Percentiles rank a stretch among this genome's conserved stretches.
Evolutionary conservation across 2,329 filamentous ascomycete species (phyloP).

Genomic region (Aureobasidium lini): DNA sequence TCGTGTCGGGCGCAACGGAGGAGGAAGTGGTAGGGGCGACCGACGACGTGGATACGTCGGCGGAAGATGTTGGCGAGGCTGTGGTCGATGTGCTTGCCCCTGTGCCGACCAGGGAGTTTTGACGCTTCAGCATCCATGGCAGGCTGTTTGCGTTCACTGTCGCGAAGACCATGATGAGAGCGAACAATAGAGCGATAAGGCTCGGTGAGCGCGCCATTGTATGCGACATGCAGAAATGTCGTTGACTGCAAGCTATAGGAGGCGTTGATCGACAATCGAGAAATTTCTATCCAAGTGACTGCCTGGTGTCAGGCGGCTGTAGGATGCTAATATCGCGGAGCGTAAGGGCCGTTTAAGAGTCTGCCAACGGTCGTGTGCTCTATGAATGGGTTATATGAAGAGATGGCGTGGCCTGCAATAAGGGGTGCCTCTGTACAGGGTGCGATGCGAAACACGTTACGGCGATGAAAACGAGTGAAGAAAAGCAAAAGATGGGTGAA

Average conservation of each 20-base stretch:
- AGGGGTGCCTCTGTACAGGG: conserved; percentile 1
- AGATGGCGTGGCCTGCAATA: not conserved
- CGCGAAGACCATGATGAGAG: conserved; percentile 25
- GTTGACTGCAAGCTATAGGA: conserved; percentile 3
- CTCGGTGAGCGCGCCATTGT: conserved; percentile 9
- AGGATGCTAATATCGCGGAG: conserved; percentile 1
- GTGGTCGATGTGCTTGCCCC: conserved; percentile 16
- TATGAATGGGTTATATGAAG: not conserved
- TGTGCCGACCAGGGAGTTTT: conserved; percentile 27
- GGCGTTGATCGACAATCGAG: not conserved
- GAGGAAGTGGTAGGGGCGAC: not conserved
- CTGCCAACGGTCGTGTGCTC: conserved; percentile 5
- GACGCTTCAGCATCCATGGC: conserved; percentile 26
- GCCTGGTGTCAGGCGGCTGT: not conserved
- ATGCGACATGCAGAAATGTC: conserved; percentile 7
- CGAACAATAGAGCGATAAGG: conserved; percentile 21
- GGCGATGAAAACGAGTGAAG: conserved; percentile 1
- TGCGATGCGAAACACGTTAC: not conserved
- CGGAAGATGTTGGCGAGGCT: not conserved
- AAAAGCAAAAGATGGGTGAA: not conserved
- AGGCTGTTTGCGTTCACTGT: conserved; percentile 25
- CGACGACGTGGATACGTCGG: conserved; percentile 9
- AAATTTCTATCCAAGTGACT: conserved; percentile 2
- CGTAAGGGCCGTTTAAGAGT: not conserved
- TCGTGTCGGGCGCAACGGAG: not conserved